phyloP scores from a whole-genome alignment of 371 early-diverging fungal species.

The Syncephalastrum racemosum region DNA sequence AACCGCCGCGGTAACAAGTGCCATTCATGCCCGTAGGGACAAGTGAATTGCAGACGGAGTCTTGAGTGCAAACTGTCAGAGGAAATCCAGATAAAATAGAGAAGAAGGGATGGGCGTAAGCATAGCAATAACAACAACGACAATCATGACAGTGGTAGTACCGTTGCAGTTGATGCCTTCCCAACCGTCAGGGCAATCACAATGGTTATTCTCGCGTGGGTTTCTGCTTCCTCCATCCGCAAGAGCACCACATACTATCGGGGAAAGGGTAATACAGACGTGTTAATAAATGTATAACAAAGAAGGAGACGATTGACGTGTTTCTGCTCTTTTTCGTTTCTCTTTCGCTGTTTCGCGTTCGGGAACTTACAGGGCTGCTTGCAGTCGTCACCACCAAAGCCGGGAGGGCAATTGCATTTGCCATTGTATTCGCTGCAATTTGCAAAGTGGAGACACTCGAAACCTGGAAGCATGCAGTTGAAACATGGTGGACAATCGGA shows the following conservation, averaged over 20 bases:
- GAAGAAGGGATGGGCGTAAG: conserved; percentile 2
- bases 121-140: not conserved
- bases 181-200: conserved; percentile 88
- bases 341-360: no score
- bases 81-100: conserved; percentile 2
- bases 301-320: not conserved
- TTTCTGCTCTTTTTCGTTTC: not conserved
- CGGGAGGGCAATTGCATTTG: conserved; percentile 80
- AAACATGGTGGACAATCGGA: conserved; percentile 82
- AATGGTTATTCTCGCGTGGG: conserved; percentile 57
- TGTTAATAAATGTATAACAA: conserved; percentile 2
- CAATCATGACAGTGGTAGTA: conserved; percentile 24
- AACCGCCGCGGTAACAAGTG: conserved; percentile 81
- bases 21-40: conserved; percentile 77
- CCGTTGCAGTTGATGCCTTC: conserved; percentile 91
- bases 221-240: conserved; percentile 65
- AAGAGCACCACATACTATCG: conserved; percentile 65
- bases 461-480: conserved; percentile 75
- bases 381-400: conserved; percentile 93
- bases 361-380: conserved; percentile 63
- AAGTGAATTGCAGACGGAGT: conserved; percentile 74
- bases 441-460: conserved; percentile 78
- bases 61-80: conserved; percentile 69
- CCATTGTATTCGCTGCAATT: conserved; percentile 79
- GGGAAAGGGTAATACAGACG: no score